A percentile compares a stretch with the other conserved stretches of the same genome.
Conservation (phyloP, 495 filamentous ascomycete species). For the Cryomyces antarcticus region DNA sequence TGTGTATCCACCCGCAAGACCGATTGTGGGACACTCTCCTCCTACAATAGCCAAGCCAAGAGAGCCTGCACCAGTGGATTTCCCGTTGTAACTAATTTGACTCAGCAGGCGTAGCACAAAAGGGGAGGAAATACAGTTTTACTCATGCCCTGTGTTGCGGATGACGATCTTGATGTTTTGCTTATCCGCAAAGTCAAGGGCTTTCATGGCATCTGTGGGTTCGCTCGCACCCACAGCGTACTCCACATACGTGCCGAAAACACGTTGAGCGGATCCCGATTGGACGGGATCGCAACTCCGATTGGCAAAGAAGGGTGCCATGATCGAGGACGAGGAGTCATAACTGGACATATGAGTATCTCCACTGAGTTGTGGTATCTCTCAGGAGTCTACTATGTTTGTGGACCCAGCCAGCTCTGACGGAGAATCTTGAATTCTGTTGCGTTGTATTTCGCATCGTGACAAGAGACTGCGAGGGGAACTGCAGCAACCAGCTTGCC, state of each 20-base stretch:
- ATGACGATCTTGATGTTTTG: constrained; percentile 41
- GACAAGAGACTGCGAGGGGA: constrained; percentile 7
- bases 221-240: constrained; percentile 7
- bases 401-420: constrained; percentile 3
- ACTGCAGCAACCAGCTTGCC: constrained; percentile 10
- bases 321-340: constrained; percentile 7
- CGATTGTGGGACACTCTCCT: constrained; percentile 11
- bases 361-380: background rate
- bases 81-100: constrained; percentile 17
- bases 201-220: constrained; percentile 20
- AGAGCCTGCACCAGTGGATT: constrained; percentile 30
- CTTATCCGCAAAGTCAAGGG: constrained; percentile 28
- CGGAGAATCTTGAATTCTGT: constrained; percentile 3
- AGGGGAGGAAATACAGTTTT: background rate
- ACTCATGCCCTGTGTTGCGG: constrained; percentile 45
- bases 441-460: constrained; percentile 2
- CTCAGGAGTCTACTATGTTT: constrained; percentile 1
- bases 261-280: constrained; percentile 1
- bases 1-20: constrained; percentile 10
- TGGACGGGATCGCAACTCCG: constrained; percentile 7
- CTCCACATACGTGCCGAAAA: constrained; percentile 6
- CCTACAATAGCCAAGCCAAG: constrained; percentile 14
- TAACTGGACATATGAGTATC: constrained; percentile 1
- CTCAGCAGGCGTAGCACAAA: background rate
- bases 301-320: constrained; percentile 13